Base-by-base conservation (phyloP, 345 rosid genomes). In the Citrus inodora region DNA sequence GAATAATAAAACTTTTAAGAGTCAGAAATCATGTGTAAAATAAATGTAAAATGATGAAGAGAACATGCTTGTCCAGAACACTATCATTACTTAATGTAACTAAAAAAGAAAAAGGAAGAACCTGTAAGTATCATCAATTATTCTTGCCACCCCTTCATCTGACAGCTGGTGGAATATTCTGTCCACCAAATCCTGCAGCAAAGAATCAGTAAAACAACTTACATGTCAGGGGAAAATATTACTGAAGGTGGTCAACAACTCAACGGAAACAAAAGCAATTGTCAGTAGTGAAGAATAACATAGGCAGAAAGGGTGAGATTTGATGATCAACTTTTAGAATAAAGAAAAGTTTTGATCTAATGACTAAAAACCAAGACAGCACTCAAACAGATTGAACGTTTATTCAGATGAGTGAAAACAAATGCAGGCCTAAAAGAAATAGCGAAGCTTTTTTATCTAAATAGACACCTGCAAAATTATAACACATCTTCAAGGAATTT, bases 101-200 rank as follows among this genome's bases (percentile, higher is more conserved):
- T 4, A 67, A 24, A 67, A 60, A 24, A 24, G 55, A 67, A 37
- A 62, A 67, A 67, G 48, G 48, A 35, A 69, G 60, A 35, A 86
- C 88, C 88, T 83, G 76, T 81, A 81, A 40, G 82, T 66, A 30
- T 81, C 86, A 32, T 83, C 85, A 61, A 86, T 70, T 66, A 83
- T 55, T 65, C 79, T 79, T 32, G 66, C 82, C 22, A 83, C 84
- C 53, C 38, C 81, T 65, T 75, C 82, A 55, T 75, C 78, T 55
- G 63, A 66, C 32, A 84, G 61, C 62, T 76, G 4, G 5, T 35
- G 59, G 9, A 71, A 65, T 77, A 83, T 79, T 71, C 84, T 71
- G 72, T 75, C 82, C 80, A 81, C 32, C 72, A 84, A 62, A 78
- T 84, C 87, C 87, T 84, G 78, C 67, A 77, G 28, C 21, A 35